Evolutionary conservation across 2,329 filamentous ascomycete species (phyloP).

Genomic region (Fusarium anguioides): DNA sequence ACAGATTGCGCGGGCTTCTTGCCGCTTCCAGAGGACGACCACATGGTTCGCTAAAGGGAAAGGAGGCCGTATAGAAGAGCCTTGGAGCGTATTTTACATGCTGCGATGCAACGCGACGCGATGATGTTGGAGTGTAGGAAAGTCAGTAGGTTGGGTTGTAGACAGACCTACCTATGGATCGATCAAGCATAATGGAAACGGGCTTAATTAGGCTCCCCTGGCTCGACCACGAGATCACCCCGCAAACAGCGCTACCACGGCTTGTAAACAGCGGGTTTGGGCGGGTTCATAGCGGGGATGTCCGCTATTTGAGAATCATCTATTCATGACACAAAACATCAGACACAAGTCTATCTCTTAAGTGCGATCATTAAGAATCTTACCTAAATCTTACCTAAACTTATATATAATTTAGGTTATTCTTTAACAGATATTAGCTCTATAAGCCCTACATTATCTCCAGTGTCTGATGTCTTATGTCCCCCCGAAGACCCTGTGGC

Average conservation of each 20-base stretch:
- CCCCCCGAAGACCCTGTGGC: slow-evolving; percentile 6
- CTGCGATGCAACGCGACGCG: slow-evolving; percentile 44
- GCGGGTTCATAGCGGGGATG: slow-evolving; percentile 23
- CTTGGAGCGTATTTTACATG: slow-evolving; percentile 46
- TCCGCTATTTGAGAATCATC: slow-evolving; percentile 6
- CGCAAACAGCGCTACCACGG: slow-evolving; percentile 33
- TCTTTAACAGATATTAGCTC: too few species aligned
- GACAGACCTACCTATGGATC: slow-evolving; percentile 13
- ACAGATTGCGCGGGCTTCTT: slow-evolving; percentile 81
- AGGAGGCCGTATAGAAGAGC: slow-evolving; percentile 43
- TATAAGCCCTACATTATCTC: too few species aligned
- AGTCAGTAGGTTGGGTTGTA: slow-evolving; percentile 30
- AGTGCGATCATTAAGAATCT: too few species aligned
- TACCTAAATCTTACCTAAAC: too few species aligned
- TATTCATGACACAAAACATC: too few species aligned
- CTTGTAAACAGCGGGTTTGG: slow-evolving; percentile 25
- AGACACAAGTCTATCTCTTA: too few species aligned
- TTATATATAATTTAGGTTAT: too few species aligned
- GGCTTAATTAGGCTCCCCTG: slow-evolving; percentile 25
- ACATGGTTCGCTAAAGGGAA: slow-evolving; percentile 60
- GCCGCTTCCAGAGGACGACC: slow-evolving; percentile 71
- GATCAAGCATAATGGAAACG: slow-evolving; percentile 27
- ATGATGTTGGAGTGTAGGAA: slow-evolving; percentile 40
- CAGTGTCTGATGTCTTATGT: too few species aligned
- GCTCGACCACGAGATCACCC: slow-evolving; percentile 35